A percentile compares a stretch with the other conserved stretches of the same genome.
These are phyloP conservation scores for Schwanniomyces vanrijiae DNA, from an alignment of 805 yeast genomes.

Conservation along the genomic window DNA sequence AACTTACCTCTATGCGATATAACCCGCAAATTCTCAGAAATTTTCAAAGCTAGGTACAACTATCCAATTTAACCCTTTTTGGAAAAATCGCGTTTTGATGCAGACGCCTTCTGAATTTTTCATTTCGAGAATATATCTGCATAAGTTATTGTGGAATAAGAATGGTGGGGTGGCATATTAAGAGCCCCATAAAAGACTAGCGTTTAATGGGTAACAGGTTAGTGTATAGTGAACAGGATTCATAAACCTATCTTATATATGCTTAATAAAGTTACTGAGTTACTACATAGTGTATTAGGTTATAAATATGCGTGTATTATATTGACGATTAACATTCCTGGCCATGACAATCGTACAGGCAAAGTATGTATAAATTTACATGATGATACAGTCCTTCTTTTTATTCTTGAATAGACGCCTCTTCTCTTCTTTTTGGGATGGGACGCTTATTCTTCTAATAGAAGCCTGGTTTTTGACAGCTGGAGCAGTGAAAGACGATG, in stretches of 20 bases:
- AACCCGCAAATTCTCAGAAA: not conserved
- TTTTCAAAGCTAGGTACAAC: not conserved
- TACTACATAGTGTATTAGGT: not conserved
- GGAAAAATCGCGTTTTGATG: not conserved
- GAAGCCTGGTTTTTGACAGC: not conserved
- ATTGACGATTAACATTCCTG: not conserved
- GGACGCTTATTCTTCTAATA: not conserved
- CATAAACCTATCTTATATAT: too few species aligned
- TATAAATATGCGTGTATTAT: not conserved
- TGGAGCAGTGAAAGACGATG: not conserved
- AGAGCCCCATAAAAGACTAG: too few species aligned
- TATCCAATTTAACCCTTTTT: not conserved
- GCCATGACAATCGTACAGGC: not conserved
- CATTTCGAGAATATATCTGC: not conserved
- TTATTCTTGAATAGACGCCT: conserved; percentile 13
- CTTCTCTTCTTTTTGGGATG: not conserved
- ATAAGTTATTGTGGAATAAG: too few species aligned
- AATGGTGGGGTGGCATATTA: not conserved
- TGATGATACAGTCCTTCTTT: conserved; percentile 29
- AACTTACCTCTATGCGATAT: not conserved
- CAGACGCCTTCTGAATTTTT: not conserved
- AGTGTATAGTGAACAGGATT: too few species aligned
- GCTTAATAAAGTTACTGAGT: not conserved
- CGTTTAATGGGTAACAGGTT: too few species aligned
- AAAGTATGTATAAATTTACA: conserved; percentile 8